These are phyloP conservation scores for Brassica hybrid DNA, from an alignment of 441 rosid genomes.

Conservation along the genomic window DNA sequence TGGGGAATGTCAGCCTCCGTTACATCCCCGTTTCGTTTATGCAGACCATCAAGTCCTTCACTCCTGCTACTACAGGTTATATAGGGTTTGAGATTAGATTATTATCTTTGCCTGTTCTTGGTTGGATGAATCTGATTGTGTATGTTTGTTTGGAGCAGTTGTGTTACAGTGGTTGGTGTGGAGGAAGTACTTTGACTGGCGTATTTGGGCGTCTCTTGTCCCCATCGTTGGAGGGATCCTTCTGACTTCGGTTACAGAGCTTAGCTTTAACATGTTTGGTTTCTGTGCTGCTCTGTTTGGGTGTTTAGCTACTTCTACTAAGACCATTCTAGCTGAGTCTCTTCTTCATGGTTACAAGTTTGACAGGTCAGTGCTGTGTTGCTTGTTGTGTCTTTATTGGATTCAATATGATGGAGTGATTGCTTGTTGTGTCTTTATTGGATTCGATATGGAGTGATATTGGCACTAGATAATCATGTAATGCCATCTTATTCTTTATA, in stretches of 20 bases:
- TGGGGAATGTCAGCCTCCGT: constrained; percentile 94
- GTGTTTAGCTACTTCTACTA: constrained; percentile 97
- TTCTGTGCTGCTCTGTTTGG: constrained; percentile 98
- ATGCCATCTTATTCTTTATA: too few relatives aligned
- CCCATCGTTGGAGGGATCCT: constrained; percentile 99
- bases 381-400: background rate
- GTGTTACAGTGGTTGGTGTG: constrained; percentile 96
- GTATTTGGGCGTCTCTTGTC: constrained; percentile 94
- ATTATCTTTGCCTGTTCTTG: background rate
- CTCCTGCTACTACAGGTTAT: constrained; percentile 97
- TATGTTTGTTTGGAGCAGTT: constrained; percentile 53
- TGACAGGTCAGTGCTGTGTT: constrained; percentile 70
- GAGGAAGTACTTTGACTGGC: constrained; percentile 97
- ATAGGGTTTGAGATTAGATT: background rate
- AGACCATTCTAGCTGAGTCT: constrained; percentile 99
- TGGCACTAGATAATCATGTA: too few relatives aligned
- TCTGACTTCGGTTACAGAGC: constrained; percentile 91
- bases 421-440: background rate
- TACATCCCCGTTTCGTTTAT: constrained; percentile 98
- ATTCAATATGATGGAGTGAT: background rate
- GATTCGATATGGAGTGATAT: constrained; percentile 4
- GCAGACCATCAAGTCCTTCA: constrained; percentile 98
- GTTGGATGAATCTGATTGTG: constrained; percentile 19
- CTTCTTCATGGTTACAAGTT: constrained; percentile 96
- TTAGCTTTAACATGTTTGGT: constrained; percentile 95